Evolutionary conservation across 1,284 basidiomycete genomes (phyloP).

Genomic region (Cutaneotrichosporon sp.): DNA sequence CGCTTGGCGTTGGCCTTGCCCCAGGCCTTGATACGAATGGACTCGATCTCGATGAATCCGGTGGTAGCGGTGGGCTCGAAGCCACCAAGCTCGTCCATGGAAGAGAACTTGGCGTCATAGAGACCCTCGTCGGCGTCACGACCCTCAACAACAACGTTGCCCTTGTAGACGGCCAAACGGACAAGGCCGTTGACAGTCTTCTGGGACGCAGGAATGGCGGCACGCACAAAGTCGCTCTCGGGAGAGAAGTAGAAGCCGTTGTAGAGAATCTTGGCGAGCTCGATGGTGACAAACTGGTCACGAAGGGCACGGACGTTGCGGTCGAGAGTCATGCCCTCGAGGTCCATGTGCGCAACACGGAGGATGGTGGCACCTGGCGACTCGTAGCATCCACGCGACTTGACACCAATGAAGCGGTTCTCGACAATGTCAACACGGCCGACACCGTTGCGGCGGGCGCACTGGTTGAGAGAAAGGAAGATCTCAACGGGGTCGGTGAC

Average conservation of each 20-base stretch:
- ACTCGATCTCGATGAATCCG: slow-evolving; percentile 92
- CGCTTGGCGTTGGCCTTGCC: slow-evolving; percentile 58
- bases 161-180: slow-evolving; percentile 88
- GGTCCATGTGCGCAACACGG: slow-evolving; percentile 88
- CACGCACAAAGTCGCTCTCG: slow-evolving; percentile 90
- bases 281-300: slow-evolving; percentile 90
- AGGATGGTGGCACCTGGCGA: slow-evolving; percentile 94
- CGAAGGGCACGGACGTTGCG: slow-evolving; percentile 91
- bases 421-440: slow-evolving; percentile 98
- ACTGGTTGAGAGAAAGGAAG: slow-evolving; percentile 85
- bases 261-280: slow-evolving; percentile 87
- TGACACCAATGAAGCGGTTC: slow-evolving; percentile 99
- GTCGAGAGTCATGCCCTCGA: slow-evolving; percentile 96
- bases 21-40: slow-evolving; percentile 91
- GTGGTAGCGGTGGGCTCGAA: slow-evolving; percentile 89
- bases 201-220: slow-evolving; percentile 85
- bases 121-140: slow-evolving; percentile 81
- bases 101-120: slow-evolving; percentile 95
- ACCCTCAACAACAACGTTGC: slow-evolving; percentile 91
- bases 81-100: slow-evolving; percentile 98
- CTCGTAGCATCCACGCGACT: slow-evolving; percentile 98
- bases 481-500: slow-evolving; percentile 92
- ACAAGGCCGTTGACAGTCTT: slow-evolving; percentile 93
- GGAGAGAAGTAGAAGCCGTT: slow-evolving; percentile 92
- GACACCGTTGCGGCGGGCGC: slow-evolving; percentile 91